Conservation (phyloP, 1,284 basidiomycete species). For the Dichomitus squalens region DNA sequence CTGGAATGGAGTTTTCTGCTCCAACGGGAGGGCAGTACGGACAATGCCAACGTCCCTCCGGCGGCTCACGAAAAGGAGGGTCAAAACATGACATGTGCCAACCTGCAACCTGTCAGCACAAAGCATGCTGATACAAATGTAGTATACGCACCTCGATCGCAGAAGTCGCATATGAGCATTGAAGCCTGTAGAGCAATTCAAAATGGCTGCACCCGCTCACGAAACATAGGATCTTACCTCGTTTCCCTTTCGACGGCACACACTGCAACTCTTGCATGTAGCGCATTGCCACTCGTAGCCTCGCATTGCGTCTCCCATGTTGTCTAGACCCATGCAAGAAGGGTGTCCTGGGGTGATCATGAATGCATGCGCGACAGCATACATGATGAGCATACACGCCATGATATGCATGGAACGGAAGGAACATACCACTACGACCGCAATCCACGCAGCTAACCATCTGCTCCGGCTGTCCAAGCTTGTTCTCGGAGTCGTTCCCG, state of each 20-base stretch:
- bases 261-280: conserved; percentile 93
- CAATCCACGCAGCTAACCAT: conserved; percentile 76
- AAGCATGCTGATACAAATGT: conserved; percentile 23
- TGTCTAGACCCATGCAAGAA: conserved; percentile 67
- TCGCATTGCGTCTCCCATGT: conserved; percentile 55
- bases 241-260: conserved; percentile 84
- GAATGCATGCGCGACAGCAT: conserved; percentile 5
- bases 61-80: conserved; percentile 72
- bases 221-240: conserved; percentile 65
- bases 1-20: conserved; percentile 9
- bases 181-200: conserved; percentile 54
- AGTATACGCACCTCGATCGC: conserved; percentile 75
- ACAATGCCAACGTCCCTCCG: conserved; percentile 79
- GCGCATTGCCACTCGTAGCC: conserved; percentile 88
- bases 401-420: conserved; percentile 2
- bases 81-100: conserved; percentile 92
- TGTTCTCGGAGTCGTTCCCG: conserved; percentile 61
- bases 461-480: conserved; percentile 53
- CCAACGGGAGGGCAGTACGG: conserved; percentile 53
- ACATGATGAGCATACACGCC: conserved; percentile 9
- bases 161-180: conserved; percentile 92
- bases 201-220: neutral
- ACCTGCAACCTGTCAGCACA: conserved; percentile 44
- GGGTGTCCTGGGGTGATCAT: conserved; percentile 63
- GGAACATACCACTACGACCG: conserved; percentile 55